Percentiles rank a stretch among this genome's conserved stretches.
Conservation (phyloP, 2,329 filamentous ascomycete genomes). For the Penicillium sp. region DNA sequence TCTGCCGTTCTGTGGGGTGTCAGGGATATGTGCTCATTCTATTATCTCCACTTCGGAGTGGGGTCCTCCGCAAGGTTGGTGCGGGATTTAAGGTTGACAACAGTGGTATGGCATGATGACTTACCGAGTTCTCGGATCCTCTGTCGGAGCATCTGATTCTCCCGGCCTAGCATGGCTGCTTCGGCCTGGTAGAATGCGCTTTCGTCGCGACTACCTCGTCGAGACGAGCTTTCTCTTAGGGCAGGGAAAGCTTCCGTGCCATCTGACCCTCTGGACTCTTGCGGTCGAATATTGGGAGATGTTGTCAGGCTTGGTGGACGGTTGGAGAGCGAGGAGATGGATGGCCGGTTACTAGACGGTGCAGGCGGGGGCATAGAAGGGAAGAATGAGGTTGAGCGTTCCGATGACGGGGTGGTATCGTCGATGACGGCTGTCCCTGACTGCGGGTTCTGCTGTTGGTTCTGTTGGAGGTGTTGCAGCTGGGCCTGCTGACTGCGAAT, state of each 20-base stretch:
- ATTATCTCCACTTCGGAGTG: not conserved
- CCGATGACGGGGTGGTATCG: slow-evolving; percentile 44
- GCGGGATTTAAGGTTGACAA: not conserved
- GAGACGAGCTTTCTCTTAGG: slow-evolving; percentile 27
- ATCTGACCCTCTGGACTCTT: slow-evolving; percentile 28
- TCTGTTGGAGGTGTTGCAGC: slow-evolving; percentile 42
- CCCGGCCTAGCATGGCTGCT: slow-evolving; percentile 45
- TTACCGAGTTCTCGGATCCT: slow-evolving; percentile 49
- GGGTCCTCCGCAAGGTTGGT: not conserved
- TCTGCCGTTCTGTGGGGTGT: slow-evolving; percentile 21
- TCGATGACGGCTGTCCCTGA: slow-evolving; percentile 39
- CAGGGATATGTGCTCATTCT: not conserved
- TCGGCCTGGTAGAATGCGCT: slow-evolving; percentile 49
- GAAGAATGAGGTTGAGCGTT: slow-evolving; percentile 41
- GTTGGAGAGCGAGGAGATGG: slow-evolving; percentile 36
- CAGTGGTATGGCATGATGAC: slow-evolving; percentile 2
- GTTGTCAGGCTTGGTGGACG: slow-evolving; percentile 37
- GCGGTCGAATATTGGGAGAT: slow-evolving; percentile 39
- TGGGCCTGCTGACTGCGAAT: slow-evolving; percentile 50
- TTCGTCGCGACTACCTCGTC: slow-evolving; percentile 47
- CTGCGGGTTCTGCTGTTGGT: slow-evolving; percentile 29
- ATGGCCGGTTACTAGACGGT: slow-evolving; percentile 31
- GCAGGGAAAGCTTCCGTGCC: slow-evolving; percentile 27
- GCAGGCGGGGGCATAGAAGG: slow-evolving; percentile 32
- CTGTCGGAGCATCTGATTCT: slow-evolving; percentile 50